Percentiles rank a stretch among this genome's conserved stretches.
Evolutionary conservation across 1,284 basidiomycete species (phyloP).

Genomic region (Cryptococcus jaspeensis): DNA sequence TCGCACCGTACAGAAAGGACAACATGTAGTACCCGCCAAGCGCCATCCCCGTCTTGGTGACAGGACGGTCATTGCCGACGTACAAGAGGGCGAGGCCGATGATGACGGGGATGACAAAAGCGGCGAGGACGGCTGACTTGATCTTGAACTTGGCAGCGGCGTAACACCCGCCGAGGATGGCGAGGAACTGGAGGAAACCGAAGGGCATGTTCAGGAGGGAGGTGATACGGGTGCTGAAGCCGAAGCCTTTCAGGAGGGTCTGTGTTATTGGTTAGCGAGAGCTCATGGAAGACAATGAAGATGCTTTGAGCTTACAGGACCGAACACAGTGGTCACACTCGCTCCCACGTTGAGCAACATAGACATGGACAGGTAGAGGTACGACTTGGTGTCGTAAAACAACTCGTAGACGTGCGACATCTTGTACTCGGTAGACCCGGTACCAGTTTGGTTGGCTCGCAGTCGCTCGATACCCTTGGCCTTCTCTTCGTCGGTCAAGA

Average conservation of each 20-base stretch:
- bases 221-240: conserved; percentile 37
- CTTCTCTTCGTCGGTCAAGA: conserved; percentile 48
- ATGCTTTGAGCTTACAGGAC: conserved; percentile 4
- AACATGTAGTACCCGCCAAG: conserved; percentile 52
- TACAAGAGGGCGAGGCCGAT: conserved; percentile 35
- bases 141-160: conserved; percentile 34
- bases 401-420: conserved; percentile 48
- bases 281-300: no score
- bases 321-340: conserved; percentile 38
- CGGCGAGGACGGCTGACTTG: conserved; percentile 41
- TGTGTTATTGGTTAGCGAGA: no score
- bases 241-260: conserved; percentile 38
- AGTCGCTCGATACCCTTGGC: conserved; percentile 51
- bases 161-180: conserved; percentile 40
- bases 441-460: conserved; percentile 51
- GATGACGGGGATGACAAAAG: conserved; percentile 42
- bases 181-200: conserved; percentile 42
- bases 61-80: conserved; percentile 3
- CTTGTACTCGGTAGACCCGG: conserved; percentile 46
- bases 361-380: conserved; percentile 33
- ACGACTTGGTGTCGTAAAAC: conserved; percentile 46
- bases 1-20: conserved; percentile 51
- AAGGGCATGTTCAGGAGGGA: conserved; percentile 52
- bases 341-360: conserved; percentile 12
- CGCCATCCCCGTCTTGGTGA: conserved; percentile 8